phyloP scores from a whole-genome alignment of 78 protist genomes.

The Polysphondylium violaceum region DNA sequence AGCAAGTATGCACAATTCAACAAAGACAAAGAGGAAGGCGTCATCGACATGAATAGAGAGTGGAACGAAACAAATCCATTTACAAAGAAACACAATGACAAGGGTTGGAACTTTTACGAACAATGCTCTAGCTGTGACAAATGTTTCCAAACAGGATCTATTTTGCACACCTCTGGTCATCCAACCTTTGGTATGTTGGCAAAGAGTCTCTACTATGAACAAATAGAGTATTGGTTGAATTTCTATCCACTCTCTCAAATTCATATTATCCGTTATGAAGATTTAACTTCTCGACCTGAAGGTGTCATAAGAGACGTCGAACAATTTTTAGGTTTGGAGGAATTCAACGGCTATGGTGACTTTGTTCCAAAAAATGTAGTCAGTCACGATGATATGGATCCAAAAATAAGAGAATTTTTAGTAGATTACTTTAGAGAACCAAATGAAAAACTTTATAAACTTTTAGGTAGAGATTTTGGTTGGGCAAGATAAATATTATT shows the following conservation, averaged over 20 bases:
- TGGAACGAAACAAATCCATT: constrained; percentile 21
- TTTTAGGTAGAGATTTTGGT: constrained; percentile 50
- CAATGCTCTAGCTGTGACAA: constrained; percentile 38
- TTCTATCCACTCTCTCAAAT: constrained; percentile 48
- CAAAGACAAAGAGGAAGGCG: background rate
- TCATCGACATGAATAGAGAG: background rate
- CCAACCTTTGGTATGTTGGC: constrained; percentile 80
- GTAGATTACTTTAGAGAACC: constrained; percentile 22
- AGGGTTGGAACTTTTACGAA: constrained; percentile 71
- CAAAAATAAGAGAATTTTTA: constrained; percentile 2
- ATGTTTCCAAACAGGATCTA: constrained; percentile 58
- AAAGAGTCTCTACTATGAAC: constrained; percentile 52
- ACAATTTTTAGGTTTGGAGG: constrained; percentile 39
- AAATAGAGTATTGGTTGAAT: constrained; percentile 39
- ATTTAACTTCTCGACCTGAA: constrained; percentile 32
- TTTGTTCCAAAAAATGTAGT: constrained; percentile 58
- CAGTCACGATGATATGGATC: constrained; percentile 18
- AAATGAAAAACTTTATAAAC: constrained; percentile 41
- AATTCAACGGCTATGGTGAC: constrained; percentile 49
- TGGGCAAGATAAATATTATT: constrained; percentile 58
- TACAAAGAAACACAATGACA: background rate
- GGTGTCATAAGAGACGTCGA: constrained; percentile 31
- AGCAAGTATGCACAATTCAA: background rate
- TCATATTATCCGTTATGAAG: constrained; percentile 60
- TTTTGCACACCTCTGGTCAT: constrained; percentile 62